Percentiles rank a stretch among this genome's conserved stretches.
These are phyloP conservation scores for Termitomyces sp. DNA, from an alignment of 768 basidiomycete species.

Conservation along the genomic window DNA sequence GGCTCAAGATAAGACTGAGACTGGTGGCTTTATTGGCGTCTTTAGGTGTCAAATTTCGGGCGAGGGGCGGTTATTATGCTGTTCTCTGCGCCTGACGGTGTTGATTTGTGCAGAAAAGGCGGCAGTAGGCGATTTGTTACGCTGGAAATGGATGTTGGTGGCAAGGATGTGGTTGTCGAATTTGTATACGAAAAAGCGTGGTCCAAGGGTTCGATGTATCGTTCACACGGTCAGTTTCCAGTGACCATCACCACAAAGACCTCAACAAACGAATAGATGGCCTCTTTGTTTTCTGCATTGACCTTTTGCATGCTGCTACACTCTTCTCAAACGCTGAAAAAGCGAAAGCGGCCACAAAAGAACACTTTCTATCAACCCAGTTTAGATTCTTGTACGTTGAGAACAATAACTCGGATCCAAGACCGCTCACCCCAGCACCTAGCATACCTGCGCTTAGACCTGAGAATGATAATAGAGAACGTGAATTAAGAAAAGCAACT, in stretches of 20 bases:
- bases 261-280: neutral
- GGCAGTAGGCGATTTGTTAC: neutral
- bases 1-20: constrained; percentile 10
- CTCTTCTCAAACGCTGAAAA: neutral
- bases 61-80: neutral
- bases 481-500: neutral
- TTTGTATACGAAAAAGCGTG: constrained; percentile 5
- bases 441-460: neutral
- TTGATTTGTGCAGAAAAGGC: neutral
- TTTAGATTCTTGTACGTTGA: neutral
- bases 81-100: constrained; percentile 1
- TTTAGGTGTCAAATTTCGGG: neutral
- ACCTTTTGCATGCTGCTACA: neutral
- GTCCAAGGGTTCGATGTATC: constrained; percentile 1
- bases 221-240: constrained; percentile 11
- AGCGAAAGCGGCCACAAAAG: neutral
- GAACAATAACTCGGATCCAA: neutral
- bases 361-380: neutral
- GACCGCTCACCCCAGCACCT: neutral
- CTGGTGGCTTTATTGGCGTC: constrained; percentile 2
- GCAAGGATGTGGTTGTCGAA: neutral
- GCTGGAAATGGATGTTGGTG: constrained; percentile 1
- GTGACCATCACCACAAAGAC: neutral
- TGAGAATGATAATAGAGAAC: neutral
- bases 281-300: constrained; percentile 1